Evolutionary conservation across 2,329 filamentous ascomycete species (phyloP).

Genomic region (Xylariaceae sp.): DNA sequence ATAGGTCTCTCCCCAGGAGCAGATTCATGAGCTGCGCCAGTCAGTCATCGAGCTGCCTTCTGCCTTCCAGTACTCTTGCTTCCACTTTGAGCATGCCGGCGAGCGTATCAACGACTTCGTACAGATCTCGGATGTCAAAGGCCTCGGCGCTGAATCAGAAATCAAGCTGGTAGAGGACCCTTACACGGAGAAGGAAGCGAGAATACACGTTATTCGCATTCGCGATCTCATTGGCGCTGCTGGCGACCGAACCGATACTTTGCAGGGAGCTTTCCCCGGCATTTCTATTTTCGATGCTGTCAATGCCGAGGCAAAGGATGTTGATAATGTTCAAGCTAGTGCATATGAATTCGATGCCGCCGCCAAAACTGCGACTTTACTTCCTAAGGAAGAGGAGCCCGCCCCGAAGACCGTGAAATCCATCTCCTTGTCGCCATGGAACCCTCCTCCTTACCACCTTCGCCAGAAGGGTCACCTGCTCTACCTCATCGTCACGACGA

Average conservation of each 20-base stretch:
- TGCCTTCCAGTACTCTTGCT: constrained; percentile 97
- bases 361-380: constrained; percentile 62
- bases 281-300: constrained; percentile 82
- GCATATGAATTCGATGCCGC: constrained; percentile 70
- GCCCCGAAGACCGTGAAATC: constrained; percentile 88
- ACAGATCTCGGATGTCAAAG: constrained; percentile 82
- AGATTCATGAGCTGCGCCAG: constrained; percentile 94
- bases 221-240: constrained; percentile 90
- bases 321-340: constrained; percentile 36
- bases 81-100: constrained; percentile 89
- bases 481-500: constrained; percentile 83
- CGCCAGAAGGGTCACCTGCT: constrained; percentile 88
- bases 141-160: constrained; percentile 69
- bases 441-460: constrained; percentile 87
- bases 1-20: constrained; percentile 86
- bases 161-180: constrained; percentile 84
- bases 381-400: constrained; percentile 61
- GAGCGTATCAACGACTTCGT: constrained; percentile 92
- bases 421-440: constrained; percentile 87
- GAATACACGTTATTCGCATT: constrained; percentile 86
- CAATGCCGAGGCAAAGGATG: constrained; percentile 39
- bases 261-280: constrained; percentile 81
- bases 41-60: constrained; percentile 89
- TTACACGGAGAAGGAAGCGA: constrained; percentile 96
- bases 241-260: constrained; percentile 78